A percentile compares a stretch with the other conserved stretches of the same genome.
These are phyloP conservation scores for Boletellus sp. DNA, from an alignment of 768 basidiomycete genomes.

Conservation along the genomic window DNA sequence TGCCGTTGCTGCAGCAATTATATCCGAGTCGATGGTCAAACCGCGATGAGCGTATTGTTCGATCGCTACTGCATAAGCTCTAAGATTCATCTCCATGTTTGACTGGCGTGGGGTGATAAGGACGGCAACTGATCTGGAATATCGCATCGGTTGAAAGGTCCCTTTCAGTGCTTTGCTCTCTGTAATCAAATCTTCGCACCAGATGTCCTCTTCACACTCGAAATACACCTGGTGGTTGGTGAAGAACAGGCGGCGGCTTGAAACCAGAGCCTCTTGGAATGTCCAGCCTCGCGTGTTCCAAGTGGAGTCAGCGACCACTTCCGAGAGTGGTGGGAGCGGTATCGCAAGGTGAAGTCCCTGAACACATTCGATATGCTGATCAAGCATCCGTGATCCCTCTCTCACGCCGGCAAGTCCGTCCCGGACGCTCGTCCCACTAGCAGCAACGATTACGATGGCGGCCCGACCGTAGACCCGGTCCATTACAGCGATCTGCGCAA, in stretches of 20 bases:
- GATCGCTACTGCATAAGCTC: slow-evolving; percentile 6
- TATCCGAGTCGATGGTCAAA: slow-evolving; percentile 13
- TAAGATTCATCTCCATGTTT: neutral
- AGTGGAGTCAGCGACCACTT: slow-evolving; percentile 1
- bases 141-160: slow-evolving; percentile 8
- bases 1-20: slow-evolving; percentile 10
- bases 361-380: slow-evolving; percentile 17
- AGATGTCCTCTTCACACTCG: slow-evolving; percentile 17
- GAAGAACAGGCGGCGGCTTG: slow-evolving; percentile 20
- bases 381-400: slow-evolving; percentile 4
- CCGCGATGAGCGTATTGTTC: slow-evolving; percentile 12
- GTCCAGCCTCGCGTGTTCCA: slow-evolving; percentile 26
- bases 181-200: slow-evolving; percentile 22
- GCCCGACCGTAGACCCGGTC: slow-evolving; percentile 17
- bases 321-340: slow-evolving; percentile 13
- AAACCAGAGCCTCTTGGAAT: slow-evolving; percentile 19
- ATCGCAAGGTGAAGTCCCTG: slow-evolving; percentile 21
- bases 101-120: neutral
- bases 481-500: slow-evolving; percentile 16
- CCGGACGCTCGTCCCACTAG: slow-evolving; percentile 10
- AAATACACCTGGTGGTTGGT: slow-evolving; percentile 22
- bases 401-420: slow-evolving; percentile 13
- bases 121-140: neutral
- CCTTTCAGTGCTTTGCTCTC: slow-evolving; percentile 8
- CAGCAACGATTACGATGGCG: slow-evolving; percentile 18